A percentile compares a stretch with the other conserved stretches of the same genome.
Conservation (phyloP, 139 green algal genomes). For the Pleodorina starrii region DNA sequence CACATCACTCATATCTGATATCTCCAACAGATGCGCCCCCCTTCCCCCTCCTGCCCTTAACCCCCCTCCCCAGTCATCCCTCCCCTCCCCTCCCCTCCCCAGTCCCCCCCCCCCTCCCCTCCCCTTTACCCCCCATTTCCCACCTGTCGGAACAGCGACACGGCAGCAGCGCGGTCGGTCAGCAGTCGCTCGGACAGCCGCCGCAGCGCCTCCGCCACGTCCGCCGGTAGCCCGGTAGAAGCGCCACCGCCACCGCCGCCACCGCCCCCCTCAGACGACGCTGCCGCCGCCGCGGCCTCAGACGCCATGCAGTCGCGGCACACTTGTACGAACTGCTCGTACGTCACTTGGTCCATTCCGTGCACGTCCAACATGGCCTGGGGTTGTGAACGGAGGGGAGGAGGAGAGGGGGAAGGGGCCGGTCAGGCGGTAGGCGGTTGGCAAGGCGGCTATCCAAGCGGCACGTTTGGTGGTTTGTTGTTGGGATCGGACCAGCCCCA, state of each 20-base stretch:
- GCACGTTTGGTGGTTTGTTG: no score
- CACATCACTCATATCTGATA: no score
- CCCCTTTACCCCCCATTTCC: not conserved
- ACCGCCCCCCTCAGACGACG: not conserved
- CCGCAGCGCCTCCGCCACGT: slow-evolving; percentile 22
- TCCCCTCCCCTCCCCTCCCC: no score
- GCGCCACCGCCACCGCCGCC: no score
- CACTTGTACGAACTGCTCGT: slow-evolving; percentile 43
- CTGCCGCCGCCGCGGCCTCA: slow-evolving; percentile 27
- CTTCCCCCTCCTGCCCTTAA: no score
- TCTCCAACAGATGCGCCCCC: no score
- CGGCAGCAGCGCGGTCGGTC: not conserved
- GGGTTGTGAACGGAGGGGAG: not conserved
- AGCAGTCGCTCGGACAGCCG: not conserved
- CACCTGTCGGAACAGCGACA: slow-evolving; percentile 25
- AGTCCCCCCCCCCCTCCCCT: not conserved
- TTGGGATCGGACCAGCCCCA: no score
- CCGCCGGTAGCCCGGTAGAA: not conserved
- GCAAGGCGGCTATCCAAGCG: no score
- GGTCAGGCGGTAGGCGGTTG: no score
- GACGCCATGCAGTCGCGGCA: slow-evolving; percentile 34
- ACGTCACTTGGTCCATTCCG: slow-evolving; percentile 41
- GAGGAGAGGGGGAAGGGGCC: no score
- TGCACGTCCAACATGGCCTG: slow-evolving; percentile 61
- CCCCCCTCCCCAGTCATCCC: no score